Percentiles rank a stretch among this genome's conserved stretches.
Evolutionary conservation across 2,329 filamentous ascomycete genomes (phyloP).

Genomic region (Alternaria gaisen): DNA sequence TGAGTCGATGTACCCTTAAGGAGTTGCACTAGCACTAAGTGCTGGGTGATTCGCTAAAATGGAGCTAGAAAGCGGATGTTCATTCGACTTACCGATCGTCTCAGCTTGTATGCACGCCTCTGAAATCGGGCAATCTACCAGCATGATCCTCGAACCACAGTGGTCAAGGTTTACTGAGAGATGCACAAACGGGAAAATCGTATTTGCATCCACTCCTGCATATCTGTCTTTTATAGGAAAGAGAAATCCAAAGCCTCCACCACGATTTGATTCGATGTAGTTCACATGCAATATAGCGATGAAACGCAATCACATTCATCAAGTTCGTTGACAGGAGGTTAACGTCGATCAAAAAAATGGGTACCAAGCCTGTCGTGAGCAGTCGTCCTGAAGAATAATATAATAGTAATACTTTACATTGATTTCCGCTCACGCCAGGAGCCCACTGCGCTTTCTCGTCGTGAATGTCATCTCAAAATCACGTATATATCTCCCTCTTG

Average conservation of each 20-base stretch:
- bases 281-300: not conserved
- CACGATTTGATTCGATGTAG: too few species aligned
- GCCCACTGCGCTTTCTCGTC: not conserved
- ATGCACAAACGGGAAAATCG: too few species aligned
- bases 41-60: not conserved
- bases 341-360: too few species aligned
- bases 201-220: too few species aligned
- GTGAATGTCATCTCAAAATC: not conserved
- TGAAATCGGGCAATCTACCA: not conserved
- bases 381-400: not conserved
- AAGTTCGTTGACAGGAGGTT: not conserved
- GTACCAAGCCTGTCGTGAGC: not conserved
- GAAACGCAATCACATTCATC: not conserved
- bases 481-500: not conserved
- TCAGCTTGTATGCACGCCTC: not conserved
- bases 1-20: not conserved
- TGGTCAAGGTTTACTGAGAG: not conserved
- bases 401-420: not conserved
- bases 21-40: not conserved
- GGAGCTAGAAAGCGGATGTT: too few species aligned
- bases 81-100: not conserved
- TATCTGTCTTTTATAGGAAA: too few species aligned
- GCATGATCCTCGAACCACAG: too few species aligned
- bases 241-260: too few species aligned
- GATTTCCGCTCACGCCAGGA: not conserved